Base-by-base conservation (phyloP, 2,329 filamentous ascomycete species). In the Colletotrichum endophyticum region DNA sequence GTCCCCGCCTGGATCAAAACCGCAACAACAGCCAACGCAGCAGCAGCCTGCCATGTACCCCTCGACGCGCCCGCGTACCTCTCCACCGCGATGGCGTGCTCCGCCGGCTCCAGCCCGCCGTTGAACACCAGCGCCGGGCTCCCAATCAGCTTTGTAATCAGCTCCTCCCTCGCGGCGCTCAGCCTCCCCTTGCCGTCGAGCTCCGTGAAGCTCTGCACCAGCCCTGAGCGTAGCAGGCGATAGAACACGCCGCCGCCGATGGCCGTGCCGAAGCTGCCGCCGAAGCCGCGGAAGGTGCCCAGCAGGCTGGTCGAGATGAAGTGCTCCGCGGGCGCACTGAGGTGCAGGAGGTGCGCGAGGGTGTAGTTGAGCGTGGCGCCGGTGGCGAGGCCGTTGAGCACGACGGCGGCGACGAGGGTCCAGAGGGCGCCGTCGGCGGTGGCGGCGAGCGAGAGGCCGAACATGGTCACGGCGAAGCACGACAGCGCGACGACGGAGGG, bases 291-390 rank as follows among this genome's bases (percentile, higher is more conserved):
- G 84, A 96, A 96, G 1, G 95, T 98, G 32, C 93, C 92, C 6
- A 96, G 85, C 57, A 98, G 87, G 15, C 94, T 94, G 1, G 94
- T 95, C 5, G 94, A 92, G 66, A 97, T 92, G 80, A 94, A 95
- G 80, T 96, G 94, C 1, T 92, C 91, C 8, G 91, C 88, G 1
- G 91, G 88, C 0, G 87, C 86, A 1, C 93, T 94, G 7, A 96
- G 87, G 82, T 97, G 94, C 6, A 98, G 88, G 7, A 96, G 84
- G 80, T 98, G 95, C 0, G 95, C 94, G 4, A 98, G 89, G 0
- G 94, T 94, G 84, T 98, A 98, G 84, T 96, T 97, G 73, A 96
- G 86, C 8, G 91, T 89, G 0, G 94, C 92, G 15, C 95, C 95
- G 0, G 93, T 94, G 77, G 90, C 90, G 59, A 96, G 87, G 1